Evolutionary conservation across 495 filamentous ascomycete species (phyloP).

Genomic region (Penicillium chermesinum): DNA sequence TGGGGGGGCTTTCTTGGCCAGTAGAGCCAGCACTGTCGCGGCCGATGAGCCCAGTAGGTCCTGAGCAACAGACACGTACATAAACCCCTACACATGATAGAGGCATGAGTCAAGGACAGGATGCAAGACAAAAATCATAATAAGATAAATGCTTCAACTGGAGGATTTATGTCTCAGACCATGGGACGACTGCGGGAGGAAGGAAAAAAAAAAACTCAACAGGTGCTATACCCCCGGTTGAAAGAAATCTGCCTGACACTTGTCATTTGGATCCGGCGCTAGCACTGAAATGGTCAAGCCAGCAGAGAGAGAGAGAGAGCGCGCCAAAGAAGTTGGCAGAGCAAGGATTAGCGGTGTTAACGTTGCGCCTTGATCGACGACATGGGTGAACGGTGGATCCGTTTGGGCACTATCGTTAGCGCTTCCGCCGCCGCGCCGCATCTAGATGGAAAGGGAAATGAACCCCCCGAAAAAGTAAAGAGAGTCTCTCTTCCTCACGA

Average conservation of each 20-base stretch:
- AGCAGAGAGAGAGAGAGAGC: slow-evolving; percentile 14
- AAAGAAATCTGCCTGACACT: slow-evolving; percentile 17
- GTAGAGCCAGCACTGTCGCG: too few species aligned
- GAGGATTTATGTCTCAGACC: background rate
- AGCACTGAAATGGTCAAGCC: background rate
- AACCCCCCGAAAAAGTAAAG: slow-evolving; percentile 14
- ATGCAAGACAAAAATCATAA: background rate
- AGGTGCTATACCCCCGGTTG: background rate
- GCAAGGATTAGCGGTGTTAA: slow-evolving; percentile 15
- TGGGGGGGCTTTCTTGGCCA: too few species aligned
- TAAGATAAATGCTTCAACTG: background rate
- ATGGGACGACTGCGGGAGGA: slow-evolving; percentile 1
- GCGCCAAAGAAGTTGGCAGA: slow-evolving; percentile 7
- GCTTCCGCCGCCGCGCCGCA: slow-evolving; percentile 16
- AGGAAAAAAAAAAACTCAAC: slow-evolving; percentile 7
- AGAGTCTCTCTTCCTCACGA: background rate
- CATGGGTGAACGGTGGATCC: slow-evolving; percentile 15
- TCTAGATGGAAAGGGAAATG: slow-evolving; percentile 22
- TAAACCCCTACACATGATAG: too few species aligned
- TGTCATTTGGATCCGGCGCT: slow-evolving; percentile 20
- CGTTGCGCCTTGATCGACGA: slow-evolving; percentile 18
- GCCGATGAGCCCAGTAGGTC: too few species aligned
- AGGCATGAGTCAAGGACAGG: background rate
- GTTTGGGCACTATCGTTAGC: slow-evolving; percentile 10
- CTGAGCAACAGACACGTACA: too few species aligned